A percentile compares a stretch with the other conserved stretches of the same genome.
Evolutionary conservation across 108 stramenopile genomes (phyloP).

Genomic region (Pseudonitzschia multiseries): DNA sequence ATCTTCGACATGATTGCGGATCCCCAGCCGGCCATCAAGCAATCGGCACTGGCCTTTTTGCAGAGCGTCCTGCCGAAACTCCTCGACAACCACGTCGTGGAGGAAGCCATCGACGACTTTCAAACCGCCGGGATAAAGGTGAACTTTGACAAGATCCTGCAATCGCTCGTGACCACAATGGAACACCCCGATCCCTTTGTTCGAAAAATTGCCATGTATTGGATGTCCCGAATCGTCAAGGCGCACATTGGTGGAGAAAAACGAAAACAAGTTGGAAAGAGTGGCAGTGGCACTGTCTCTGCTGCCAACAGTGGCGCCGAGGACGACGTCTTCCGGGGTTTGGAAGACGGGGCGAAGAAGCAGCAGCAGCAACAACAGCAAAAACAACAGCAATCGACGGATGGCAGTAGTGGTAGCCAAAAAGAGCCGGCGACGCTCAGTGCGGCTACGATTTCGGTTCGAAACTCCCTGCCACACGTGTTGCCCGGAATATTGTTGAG

Average conservation of each 20-base stretch:
- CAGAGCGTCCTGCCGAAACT: constrained; percentile 84
- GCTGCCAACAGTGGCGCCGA: neutral
- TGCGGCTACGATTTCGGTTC: constrained; percentile 74
- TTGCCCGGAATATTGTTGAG: constrained; percentile 78
- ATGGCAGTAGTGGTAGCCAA: neutral
- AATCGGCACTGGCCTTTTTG: constrained; percentile 80
- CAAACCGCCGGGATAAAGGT: constrained; percentile 52
- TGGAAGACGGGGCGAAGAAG: constrained; percentile 7
- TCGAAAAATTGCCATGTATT: constrained; percentile 90
- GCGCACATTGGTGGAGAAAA: constrained; percentile 59
- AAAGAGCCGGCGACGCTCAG: constrained; percentile 31
- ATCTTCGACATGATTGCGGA: constrained; percentile 90
- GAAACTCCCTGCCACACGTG: constrained; percentile 80
- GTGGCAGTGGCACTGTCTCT: neutral
- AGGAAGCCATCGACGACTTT: constrained; percentile 71
- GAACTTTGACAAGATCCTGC: constrained; percentile 87
- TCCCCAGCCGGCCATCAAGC: constrained; percentile 74
- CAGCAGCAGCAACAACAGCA: neutral
- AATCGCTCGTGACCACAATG: constrained; percentile 81
- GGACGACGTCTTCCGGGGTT: constrained; percentile 19
- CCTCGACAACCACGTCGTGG: constrained; percentile 42
- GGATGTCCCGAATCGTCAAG: constrained; percentile 86
- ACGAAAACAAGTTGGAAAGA: neutral
- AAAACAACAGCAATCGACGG: neutral
- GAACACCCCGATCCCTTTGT: constrained; percentile 91